phyloP scores from a whole-genome alignment of 2,329 filamentous ascomycete species.

The Boeremia exigua region DNA sequence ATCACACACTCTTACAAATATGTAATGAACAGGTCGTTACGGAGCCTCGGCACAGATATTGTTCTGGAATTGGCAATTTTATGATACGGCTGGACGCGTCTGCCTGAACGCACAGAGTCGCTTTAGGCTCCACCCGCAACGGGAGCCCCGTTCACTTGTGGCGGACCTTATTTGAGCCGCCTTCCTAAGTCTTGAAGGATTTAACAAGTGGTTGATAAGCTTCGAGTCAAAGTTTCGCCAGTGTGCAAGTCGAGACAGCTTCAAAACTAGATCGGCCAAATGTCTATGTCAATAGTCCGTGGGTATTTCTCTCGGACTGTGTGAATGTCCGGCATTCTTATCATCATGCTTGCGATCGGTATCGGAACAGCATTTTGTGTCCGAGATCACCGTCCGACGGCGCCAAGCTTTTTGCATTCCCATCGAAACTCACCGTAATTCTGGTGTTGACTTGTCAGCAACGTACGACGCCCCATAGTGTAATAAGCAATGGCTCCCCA shows the following conservation, averaged over 20 bases:
- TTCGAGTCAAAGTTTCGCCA: not conserved
- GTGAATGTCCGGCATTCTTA: not conserved
- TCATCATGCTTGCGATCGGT: not conserved
- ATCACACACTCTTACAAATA: not conserved
- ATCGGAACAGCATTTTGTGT: constrained; percentile 2
- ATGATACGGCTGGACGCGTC: constrained; percentile 17
- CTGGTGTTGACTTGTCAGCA: not conserved
- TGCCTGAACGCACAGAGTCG: constrained; percentile 27
- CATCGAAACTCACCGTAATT: constrained; percentile 1
- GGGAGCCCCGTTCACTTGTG: constrained; percentile 26
- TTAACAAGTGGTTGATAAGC: constrained; percentile 3
- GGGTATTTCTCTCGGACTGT: not conserved
- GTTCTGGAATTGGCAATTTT: constrained; percentile 18
- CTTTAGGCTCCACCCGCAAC: constrained; percentile 21
- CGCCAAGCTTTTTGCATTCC: not conserved
- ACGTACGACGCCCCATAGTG: not conserved
- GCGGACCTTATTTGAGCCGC: constrained; percentile 19
- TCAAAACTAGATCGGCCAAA: not conserved
- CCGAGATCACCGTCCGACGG: not conserved
- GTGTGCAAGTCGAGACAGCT: not conserved
- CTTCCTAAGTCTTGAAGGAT: constrained; percentile 5
- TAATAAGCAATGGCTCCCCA: constrained; percentile 5
- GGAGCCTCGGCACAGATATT: constrained; percentile 4
- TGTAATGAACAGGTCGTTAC: not conserved
- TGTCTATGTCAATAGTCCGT: not conserved